Conservation (phyloP, 1,284 basidiomycete species). For the Ganoderma lingzhi region DNA sequence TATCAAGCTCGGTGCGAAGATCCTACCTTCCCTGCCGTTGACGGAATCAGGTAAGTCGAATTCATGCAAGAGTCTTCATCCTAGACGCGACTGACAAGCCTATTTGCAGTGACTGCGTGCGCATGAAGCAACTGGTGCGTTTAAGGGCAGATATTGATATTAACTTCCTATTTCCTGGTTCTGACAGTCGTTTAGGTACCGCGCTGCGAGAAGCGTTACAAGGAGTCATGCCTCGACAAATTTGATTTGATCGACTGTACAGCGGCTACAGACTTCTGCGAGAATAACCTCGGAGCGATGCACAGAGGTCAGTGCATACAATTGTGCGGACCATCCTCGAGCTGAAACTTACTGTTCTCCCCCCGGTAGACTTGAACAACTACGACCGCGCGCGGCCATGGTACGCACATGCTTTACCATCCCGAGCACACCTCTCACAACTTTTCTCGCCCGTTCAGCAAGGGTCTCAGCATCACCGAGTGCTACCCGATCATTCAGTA, state of each 20-base stretch:
- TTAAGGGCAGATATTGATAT: not conserved
- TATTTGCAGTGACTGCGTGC: slow-evolving; percentile 37
- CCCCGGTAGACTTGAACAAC: slow-evolving; percentile 19
- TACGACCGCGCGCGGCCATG: slow-evolving; percentile 34
- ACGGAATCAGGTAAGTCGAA: slow-evolving; percentile 35
- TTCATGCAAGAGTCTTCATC: not conserved
- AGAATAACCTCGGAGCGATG: slow-evolving; percentile 25
- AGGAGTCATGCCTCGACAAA: slow-evolving; percentile 41
- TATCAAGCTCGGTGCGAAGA: slow-evolving; percentile 45
- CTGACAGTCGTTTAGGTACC: slow-evolving; percentile 32
- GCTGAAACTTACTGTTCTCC: not conserved
- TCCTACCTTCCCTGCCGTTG: slow-evolving; percentile 38
- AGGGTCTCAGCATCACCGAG: slow-evolving; percentile 30
- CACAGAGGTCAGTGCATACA: slow-evolving; percentile 22
- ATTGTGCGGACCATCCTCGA: not conserved
- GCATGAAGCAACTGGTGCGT: slow-evolving; percentile 47
- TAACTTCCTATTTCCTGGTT: not conserved
- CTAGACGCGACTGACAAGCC: not conserved
- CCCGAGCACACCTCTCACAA: not conserved
- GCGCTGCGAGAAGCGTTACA: slow-evolving; percentile 40
- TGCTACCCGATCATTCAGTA: slow-evolving; percentile 41
- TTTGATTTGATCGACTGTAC: slow-evolving; percentile 50
- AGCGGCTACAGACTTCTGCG: slow-evolving; percentile 50
- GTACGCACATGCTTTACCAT: slow-evolving; percentile 20
- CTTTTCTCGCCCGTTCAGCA: slow-evolving; percentile 18